These are phyloP conservation scores for Iris pallida DNA, from an alignment of 116 monocot genomes.

Conservation along the genomic window DNA sequence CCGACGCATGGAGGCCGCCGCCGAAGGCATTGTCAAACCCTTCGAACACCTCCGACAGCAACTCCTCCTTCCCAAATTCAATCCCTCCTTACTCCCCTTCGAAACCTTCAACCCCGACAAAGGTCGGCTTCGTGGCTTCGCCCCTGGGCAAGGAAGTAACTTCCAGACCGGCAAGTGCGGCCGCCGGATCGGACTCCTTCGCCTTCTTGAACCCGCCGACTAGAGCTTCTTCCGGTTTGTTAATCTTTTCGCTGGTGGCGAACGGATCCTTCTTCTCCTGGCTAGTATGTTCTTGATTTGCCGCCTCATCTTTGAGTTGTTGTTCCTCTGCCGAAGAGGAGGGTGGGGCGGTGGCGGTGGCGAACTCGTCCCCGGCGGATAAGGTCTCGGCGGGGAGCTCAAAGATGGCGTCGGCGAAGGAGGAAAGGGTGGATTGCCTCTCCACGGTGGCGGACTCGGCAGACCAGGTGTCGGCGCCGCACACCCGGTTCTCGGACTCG, in stretches of 20 bases:
- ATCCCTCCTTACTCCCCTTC: slow-evolving; percentile 87
- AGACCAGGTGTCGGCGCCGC: slow-evolving; percentile 83
- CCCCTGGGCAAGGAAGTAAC: slow-evolving; percentile 57
- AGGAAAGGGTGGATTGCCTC: slow-evolving; percentile 40
- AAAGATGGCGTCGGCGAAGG: slow-evolving; percentile 45
- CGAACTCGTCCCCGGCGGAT: slow-evolving; percentile 58
- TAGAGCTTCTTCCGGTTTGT: slow-evolving; percentile 66
- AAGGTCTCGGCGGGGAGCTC: slow-evolving; percentile 79
- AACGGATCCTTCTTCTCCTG: slow-evolving; percentile 70
- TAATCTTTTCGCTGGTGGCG: slow-evolving; percentile 65
- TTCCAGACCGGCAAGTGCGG: slow-evolving; percentile 59
- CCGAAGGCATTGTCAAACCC: slow-evolving; percentile 72
- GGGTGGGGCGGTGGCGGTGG: slow-evolving; percentile 41
- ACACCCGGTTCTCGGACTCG: slow-evolving; percentile 62
- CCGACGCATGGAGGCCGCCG: slow-evolving; percentile 78
- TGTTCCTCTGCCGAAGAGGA: slow-evolving; percentile 30
- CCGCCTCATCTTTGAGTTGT: no score
- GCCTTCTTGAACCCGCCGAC: slow-evolving; percentile 67
- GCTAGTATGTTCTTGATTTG: no score
- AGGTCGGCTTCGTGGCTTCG: slow-evolving; percentile 65
- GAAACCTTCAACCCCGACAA: slow-evolving; percentile 70
- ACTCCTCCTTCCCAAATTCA: slow-evolving; percentile 52
- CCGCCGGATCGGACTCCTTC: slow-evolving; percentile 41
- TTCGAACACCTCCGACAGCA: slow-evolving; percentile 68
- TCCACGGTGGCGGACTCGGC: slow-evolving; percentile 49